Base-by-base conservation (phyloP, 1,139 yeast genomes). In the Geotrichum carabidarum region DNA sequence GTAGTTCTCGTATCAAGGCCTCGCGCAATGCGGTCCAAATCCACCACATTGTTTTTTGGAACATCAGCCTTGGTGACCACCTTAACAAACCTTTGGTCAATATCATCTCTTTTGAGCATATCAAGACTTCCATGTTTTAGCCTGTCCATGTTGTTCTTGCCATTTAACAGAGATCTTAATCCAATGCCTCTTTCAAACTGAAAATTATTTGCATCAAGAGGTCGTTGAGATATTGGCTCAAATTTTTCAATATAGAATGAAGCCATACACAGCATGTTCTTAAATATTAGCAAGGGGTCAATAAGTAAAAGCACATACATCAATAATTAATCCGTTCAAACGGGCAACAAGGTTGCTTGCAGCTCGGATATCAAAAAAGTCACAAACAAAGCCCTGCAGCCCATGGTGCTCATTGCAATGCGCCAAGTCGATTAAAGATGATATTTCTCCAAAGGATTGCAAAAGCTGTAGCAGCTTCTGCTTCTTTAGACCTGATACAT, bases 1-100 rank as follows among this genome's bases (percentile, higher is more conserved):
- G 82, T 78, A 7, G 74, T 74, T 41, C 82, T 68, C 35, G 69
- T 67, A 59, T 78, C 81, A 14, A 62, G 58, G 0, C 79, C 79
- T 11, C 63, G 58, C 9, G 68, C 64, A 47, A 76, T 74, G 32
- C 70, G 67, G 5, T 62, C 63, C 36, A 75, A 62, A 55, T 74
- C 71, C 32, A 76, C 71, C 18, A 62, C 61, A 51, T 72, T 72
- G 46, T 64, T 66, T 41, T 60, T 64, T 4, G 74, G 69, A 30
- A 71, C 69, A 15, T 64, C 57, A 6, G 69, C 70, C 44, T 56
- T 58, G 18, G 72, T 68, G 17, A 68, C 65, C 22, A 63, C 51
- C 37, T 44, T 51, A 36, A 30, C 18, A n/a, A 17, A 27, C 8
- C 27, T 18, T 31, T 35, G 12, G 15, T 40, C 41, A 46, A 36